A percentile compares a stretch with the other conserved stretches of the same genome.
Evolutionary conservation across 169 alveolate genomes (phyloP).

Genomic region (Sarcocystis neurona): DNA sequence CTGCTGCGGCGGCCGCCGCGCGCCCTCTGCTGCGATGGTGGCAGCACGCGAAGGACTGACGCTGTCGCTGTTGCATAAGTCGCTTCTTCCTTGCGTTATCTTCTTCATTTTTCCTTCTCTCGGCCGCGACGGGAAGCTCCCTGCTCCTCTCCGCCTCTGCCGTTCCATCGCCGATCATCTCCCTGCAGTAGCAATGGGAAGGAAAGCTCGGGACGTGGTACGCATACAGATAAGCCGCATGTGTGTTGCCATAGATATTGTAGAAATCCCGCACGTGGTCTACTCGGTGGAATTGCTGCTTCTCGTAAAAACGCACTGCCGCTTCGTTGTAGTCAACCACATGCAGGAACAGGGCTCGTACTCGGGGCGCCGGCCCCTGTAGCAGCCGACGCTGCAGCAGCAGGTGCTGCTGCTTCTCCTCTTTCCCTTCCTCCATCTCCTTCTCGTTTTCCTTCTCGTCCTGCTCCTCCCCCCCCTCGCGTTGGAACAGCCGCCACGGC

Average conservation of each 20-base stretch:
- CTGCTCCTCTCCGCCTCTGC: not conserved
- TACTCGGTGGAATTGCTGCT: not conserved
- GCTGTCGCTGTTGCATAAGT: too few species aligned
- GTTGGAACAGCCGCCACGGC: not conserved
- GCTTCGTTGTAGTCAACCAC: conserved; percentile 32
- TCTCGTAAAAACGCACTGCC: conserved; percentile 26
- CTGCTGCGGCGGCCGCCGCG: too few species aligned
- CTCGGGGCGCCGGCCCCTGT: not conserved
- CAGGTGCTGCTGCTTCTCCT: too few species aligned
- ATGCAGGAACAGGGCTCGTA: not conserved
- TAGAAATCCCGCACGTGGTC: not conserved
- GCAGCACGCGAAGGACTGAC: too few species aligned
- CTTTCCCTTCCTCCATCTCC: too few species aligned
- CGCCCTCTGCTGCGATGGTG: too few species aligned
- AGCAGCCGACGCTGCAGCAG: too few species aligned
- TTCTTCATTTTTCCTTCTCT: too few species aligned
- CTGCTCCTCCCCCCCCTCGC: not conserved
- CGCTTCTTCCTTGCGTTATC: too few species aligned
- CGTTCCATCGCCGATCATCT: not conserved
- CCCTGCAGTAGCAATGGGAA: not conserved
- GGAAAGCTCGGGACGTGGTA: not conserved
- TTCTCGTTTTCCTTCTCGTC: too few species aligned
- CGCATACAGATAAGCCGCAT: conserved; percentile 21
- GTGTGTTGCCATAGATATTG: conserved; percentile 8
- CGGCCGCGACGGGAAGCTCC: too few species aligned